Evolutionary conservation across 768 basidiomycete genomes (phyloP).

Genomic region (Russula earlei): DNA sequence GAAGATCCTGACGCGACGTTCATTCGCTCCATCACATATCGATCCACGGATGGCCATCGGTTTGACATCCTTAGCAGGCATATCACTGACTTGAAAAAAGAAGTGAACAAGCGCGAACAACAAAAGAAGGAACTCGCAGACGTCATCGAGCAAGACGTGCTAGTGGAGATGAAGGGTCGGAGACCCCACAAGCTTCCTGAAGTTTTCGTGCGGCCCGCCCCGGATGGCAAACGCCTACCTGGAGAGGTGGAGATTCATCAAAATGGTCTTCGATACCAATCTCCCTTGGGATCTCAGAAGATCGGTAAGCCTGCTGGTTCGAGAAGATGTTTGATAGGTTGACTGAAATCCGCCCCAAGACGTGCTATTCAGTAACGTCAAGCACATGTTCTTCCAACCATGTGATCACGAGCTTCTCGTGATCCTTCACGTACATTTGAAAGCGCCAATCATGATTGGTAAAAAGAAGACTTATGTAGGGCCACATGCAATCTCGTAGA

Average conservation of each 20-base stretch:
- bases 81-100: constrained; percentile 93
- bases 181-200: constrained; percentile 81
- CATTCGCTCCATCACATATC: constrained; percentile 89
- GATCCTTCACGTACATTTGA: constrained; percentile 88
- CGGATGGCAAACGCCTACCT: constrained; percentile 89
- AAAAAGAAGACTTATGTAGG: constrained; percentile 94
- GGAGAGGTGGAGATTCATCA: constrained; percentile 99
- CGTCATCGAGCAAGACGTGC: constrained; percentile 87
- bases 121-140: constrained; percentile 99
- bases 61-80: constrained; percentile 84
- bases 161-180: constrained; percentile 83
- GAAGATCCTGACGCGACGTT: constrained; percentile 96
- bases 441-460: constrained; percentile 94
- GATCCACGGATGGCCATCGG: constrained; percentile 80
- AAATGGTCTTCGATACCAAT: constrained; percentile 91
- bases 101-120: constrained; percentile 92
- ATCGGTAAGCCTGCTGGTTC: constrained; percentile 50
- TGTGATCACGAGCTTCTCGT: constrained; percentile 94
- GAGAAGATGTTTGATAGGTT: background rate
- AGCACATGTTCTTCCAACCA: constrained; percentile 98
- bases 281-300: constrained; percentile 78
- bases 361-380: constrained; percentile 92
- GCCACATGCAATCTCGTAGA: constrained; percentile 14
- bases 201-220: constrained; percentile 86
- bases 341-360: constrained; percentile 38